Base-by-base conservation (phyloP, 2,329 filamentous ascomycete species). In the Diaporthe sp. region DNA sequence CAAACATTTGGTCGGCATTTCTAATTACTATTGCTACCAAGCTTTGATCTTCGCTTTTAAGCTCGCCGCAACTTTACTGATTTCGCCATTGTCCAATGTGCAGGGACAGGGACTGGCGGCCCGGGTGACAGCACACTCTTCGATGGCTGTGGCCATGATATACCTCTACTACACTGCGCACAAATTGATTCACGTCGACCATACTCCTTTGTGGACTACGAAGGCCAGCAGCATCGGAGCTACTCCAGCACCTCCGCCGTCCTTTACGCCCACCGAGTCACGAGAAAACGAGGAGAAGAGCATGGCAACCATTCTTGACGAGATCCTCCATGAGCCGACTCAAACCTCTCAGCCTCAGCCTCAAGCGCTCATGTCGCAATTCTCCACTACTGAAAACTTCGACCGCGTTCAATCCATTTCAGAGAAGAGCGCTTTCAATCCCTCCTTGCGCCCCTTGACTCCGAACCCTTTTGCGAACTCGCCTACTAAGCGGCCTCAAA, bases 1-100 rank as follows among this genome's bases (percentile, higher is more conserved):
- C 39, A 88, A 85, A 77, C 91, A 90, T 74, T 86, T 94, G 44
- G 81, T 88, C 4, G 92, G 92, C 0, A 88, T 94, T 17, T 85
- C 86, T 4, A 88, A 90, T 71, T 94, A 94, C 88, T 94, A 94
- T 80, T 87, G 87, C 1, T 89, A 93, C 76, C 94, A 95, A 80
- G 81, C 88, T 2, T 81, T 93, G 44, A 87, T 92, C 31, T 80
- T 94, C 15, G 80, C 88, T 8, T 83, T 92, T 15, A 89, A 94
- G 51, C 82, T 88, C 19, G 44, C 62, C 57, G 79, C 88, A 22
- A 89, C 91, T 68, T 83, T 86, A 28, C 84, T 82, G 19, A 81
- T 88, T 25, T 78, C 85, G 0, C 83, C 84, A 55, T 82, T 86
- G 77, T 82, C 85, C n/a, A 82, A 83, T 4, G 83, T 84, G 0